Percentiles rank a stretch among this genome's conserved stretches.
These are phyloP conservation scores for Cephalotrichum gorgonifer DNA, from an alignment of 2,329 filamentous ascomycete species.

Conservation along the genomic window DNA sequence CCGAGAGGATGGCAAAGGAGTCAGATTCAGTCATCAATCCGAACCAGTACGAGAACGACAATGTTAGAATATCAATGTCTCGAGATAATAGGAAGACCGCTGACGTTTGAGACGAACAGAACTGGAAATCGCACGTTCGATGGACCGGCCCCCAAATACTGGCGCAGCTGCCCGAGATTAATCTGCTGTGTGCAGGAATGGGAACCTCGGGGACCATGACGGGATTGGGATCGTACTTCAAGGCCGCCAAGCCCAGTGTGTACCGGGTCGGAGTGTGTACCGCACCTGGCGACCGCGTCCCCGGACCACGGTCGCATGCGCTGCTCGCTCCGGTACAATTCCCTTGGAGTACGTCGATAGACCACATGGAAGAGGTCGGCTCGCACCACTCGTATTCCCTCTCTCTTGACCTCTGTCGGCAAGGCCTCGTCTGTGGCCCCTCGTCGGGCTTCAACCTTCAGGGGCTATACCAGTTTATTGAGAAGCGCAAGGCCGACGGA, in stretches of 20 bases:
- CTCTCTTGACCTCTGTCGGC: constrained; percentile 42
- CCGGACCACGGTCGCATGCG: constrained; percentile 44
- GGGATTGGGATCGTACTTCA: constrained; percentile 39
- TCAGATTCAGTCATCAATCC: constrained; percentile 16
- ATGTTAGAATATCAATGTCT: constrained; percentile 11
- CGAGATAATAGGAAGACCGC: not conserved
- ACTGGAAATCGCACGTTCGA: constrained; percentile 42
- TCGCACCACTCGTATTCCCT: constrained; percentile 41
- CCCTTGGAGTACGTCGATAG: constrained; percentile 45
- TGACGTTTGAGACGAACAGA: constrained; percentile 20
- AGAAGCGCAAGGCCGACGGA: constrained; percentile 33
- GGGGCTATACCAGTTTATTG: constrained; percentile 38
- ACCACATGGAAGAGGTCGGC: constrained; percentile 44
- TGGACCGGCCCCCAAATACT: constrained; percentile 52
- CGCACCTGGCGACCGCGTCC: constrained; percentile 43
- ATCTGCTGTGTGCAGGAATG: constrained; percentile 43
- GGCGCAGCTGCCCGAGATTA: constrained; percentile 44
- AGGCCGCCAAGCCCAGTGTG: constrained; percentile 36
- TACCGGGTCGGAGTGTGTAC: constrained; percentile 41
- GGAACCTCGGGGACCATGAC: constrained; percentile 41
- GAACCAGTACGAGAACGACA: constrained; percentile 22
- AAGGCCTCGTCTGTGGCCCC: constrained; percentile 49
- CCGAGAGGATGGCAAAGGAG: not conserved
- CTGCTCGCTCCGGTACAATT: constrained; percentile 41
- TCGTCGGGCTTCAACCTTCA: constrained; percentile 49